Base-by-base conservation (phyloP, 768 basidiomycete genomes). In the Lentinula detonsa region DNA sequence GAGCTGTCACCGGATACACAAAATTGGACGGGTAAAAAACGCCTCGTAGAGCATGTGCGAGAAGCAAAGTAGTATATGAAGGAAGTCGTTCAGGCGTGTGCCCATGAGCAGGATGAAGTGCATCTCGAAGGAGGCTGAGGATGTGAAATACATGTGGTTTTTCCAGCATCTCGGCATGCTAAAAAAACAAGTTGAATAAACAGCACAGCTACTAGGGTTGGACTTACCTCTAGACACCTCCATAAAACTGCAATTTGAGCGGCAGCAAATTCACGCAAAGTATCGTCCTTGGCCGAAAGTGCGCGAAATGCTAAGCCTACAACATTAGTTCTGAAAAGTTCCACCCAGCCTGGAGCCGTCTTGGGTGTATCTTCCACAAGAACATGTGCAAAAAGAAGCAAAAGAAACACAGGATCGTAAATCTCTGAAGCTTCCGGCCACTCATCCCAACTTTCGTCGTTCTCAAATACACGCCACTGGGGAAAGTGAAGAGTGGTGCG, bases 21-120 rank as follows among this genome's bases (percentile, higher is more conserved):
- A 93, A 91, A 55, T 89, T 87, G 1, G 91, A 87, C 0, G 96
- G 95, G 63, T 92, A 88, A 73, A 94, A 95, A 37, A 96, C 79
- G 1, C 85, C 86, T 33, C 88, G 81, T 4, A 97, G 74, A 2
- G 92, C 85, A 64, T 98, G 94, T 2, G 88, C 80, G 57, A 98
- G 79, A 65, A 96, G 82, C 16, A 98, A 83, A 2, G 92, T 87
- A 4, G 86, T 83, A 62, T 90, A 88, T 1, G 90, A 84, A 0
- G 95, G 89, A 0, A 97, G 74, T 4, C 91, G 84, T 2, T 69
- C 74, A 0, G 83, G 75, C 5, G 73, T 68, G 15, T 75, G 74
- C 2, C 72, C 59, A 3, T 77, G 63, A 1, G 82, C 74, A 2
- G 77, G 67, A 10, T 79, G 77, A 13, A 88, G 69, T 1, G 78